Base-by-base conservation (phyloP, 495 filamentous ascomycete species). In the Hyaloscypha finlandica region DNA sequence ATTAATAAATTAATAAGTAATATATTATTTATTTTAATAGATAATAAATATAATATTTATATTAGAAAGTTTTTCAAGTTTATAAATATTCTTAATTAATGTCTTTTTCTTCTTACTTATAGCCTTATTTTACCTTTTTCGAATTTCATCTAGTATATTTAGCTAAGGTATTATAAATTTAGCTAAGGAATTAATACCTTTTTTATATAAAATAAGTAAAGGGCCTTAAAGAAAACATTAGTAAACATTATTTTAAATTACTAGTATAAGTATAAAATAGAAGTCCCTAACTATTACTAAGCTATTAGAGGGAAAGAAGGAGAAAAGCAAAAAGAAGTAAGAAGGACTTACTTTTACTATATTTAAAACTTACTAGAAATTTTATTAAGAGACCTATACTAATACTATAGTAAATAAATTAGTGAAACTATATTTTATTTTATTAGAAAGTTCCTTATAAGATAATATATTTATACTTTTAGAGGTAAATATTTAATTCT, bases 21-120 rank as follows among this genome's bases (percentile, higher is more conserved):
- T 55, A 55, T 25, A 55, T n/a, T 29, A 16, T 29, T 29, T 29
- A 55, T 55, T 55, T 55, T 55, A 29, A 55, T 9, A 55, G 20
- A 55, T 55, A 55, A n/a, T 55, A 55, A 55, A 31, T 55, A 16
- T 16, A 4, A 55, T 29, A 31, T 55, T 16, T 55, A 55, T 55
- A 29, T 29, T 55, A 55, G 53, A n/a, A 55, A 25, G 53, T 55
- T 55, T 55, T 55, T 16, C 30, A 55, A 55, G 20, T 12, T 55
- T 55, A 55, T 55, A 14, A 16, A 55, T 55, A 55, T 55, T 55
- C 20, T 55, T 31, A 25, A 55, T 55, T 16, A 55, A 9, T 8
- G 53, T 55, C 53, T 25, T 55, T 55, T 55, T 55, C 53, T 55
- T 55, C 53, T n/a, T 55, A 6, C 19, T 55, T 55, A 55, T 55